Conservation (phyloP, 2,329 filamentous ascomycete species). For the Colletotrichum higginsianum region DNA sequence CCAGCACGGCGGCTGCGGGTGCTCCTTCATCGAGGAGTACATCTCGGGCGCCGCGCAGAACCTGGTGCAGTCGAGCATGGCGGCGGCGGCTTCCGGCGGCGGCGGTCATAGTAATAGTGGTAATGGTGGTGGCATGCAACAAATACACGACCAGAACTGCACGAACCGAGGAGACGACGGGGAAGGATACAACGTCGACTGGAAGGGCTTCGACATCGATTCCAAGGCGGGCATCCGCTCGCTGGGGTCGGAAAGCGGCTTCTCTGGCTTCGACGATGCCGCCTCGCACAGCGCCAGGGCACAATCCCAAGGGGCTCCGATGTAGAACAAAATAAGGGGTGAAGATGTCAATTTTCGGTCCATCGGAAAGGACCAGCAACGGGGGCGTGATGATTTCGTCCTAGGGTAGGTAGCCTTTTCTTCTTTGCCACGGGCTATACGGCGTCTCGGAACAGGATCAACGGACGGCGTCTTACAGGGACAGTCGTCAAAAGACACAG, state of each 20-base stretch:
- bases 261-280: conserved; percentile 24
- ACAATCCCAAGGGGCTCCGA: not conserved
- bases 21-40: conserved; percentile 39
- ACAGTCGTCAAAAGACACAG: too few species aligned
- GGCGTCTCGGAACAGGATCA: not conserved
- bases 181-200: conserved; percentile 12
- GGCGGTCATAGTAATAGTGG: too few species aligned
- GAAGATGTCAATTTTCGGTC: too few species aligned
- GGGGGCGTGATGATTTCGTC: too few species aligned
- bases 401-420: too few species aligned
- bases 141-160: not conserved
- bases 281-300: conserved; percentile 22
- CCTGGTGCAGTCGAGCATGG: conserved; percentile 28
- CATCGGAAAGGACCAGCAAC: not conserved
- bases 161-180: not conserved
- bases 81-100: not conserved
- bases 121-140: not conserved
- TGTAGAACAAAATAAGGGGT: not conserved
- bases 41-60: conserved; percentile 37
- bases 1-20: conserved; percentile 40
- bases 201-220: conserved; percentile 23
- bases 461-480: too few species aligned
- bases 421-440: not conserved
- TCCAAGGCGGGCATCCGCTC: not conserved
- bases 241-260: conserved; percentile 12